Conservation (phyloP, 768 basidiomycete species). For the Polyporus arcularius region DNA sequence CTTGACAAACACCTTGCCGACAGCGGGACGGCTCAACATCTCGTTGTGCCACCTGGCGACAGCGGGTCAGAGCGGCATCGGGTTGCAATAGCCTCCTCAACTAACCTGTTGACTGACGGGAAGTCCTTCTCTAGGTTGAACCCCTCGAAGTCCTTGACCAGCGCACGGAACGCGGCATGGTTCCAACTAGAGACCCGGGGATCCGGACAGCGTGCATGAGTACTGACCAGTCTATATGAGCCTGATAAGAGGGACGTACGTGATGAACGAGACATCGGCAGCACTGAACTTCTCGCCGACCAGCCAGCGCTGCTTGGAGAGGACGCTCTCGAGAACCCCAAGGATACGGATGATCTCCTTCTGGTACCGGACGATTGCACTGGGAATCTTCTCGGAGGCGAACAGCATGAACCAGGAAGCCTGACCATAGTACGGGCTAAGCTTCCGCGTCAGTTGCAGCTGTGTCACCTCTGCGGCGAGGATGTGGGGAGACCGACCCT, state of each 20-base stretch:
- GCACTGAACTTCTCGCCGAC: slow-evolving; percentile 5
- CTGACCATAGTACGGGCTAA: slow-evolving; percentile 7
- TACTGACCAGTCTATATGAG: too few species aligned
- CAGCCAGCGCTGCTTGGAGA: slow-evolving; percentile 14
- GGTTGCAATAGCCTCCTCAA: too few species aligned
- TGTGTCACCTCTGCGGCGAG: neutral
- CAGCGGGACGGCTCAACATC: too few species aligned
- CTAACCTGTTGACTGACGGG: neutral
- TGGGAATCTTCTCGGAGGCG: slow-evolving; percentile 19
- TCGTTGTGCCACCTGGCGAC: too few species aligned
- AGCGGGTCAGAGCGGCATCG: too few species aligned
- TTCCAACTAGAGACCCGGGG: neutral
- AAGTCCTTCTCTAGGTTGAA: slow-evolving; percentile 2
- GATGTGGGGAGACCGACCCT: neutral
- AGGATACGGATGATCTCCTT: slow-evolving; percentile 21
- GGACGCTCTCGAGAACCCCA: slow-evolving; percentile 15
- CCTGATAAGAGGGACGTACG: neutral
- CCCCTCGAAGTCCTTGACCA: neutral
- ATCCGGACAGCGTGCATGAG: neutral
- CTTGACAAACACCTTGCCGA: too few species aligned
- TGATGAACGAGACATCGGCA: neutral
- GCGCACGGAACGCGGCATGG: neutral
- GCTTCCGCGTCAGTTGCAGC: neutral
- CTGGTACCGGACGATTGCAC: slow-evolving; percentile 20
- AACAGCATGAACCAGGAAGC: slow-evolving; percentile 10